phyloP scores from a whole-genome alignment of 257 asterid species.

The Petunia secreta region DNA sequence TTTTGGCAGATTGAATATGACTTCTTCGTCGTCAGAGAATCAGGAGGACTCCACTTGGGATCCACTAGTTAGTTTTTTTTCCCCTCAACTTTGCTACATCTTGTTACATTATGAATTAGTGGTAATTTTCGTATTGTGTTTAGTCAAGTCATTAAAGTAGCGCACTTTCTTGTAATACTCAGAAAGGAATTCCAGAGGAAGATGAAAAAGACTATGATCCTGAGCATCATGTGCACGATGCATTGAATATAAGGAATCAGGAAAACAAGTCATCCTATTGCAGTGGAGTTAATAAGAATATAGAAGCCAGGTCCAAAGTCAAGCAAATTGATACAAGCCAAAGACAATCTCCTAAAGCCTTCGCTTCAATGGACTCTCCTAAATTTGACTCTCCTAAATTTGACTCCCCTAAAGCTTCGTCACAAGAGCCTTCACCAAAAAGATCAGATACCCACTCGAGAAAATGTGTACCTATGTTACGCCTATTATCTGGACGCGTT shows the following conservation, averaged over 20 bases:
- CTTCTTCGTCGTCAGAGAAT: constrained; percentile 39
- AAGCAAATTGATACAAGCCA: constrained; percentile 33
- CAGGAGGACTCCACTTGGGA: constrained; percentile 52
- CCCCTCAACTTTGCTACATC: background rate
- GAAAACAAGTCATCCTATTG: constrained; percentile 37
- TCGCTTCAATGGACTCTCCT: constrained; percentile 58
- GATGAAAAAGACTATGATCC: constrained; percentile 44
- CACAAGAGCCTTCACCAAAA: constrained; percentile 53
- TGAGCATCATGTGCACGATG: constrained; percentile 20
- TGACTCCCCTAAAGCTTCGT: constrained; percentile 31
- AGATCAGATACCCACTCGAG: constrained; percentile 37
- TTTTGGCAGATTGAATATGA: constrained; percentile 47
- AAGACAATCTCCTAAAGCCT: constrained; percentile 46
- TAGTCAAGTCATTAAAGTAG: constrained; percentile 2
- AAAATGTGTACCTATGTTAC: constrained; percentile 51
- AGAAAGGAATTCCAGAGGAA: constrained; percentile 58
- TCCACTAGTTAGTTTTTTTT: constrained; percentile 46
- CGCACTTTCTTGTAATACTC: constrained; percentile 23
- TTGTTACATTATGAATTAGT: background rate
- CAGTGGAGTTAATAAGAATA: constrained; percentile 37
- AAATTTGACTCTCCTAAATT: constrained; percentile 20
- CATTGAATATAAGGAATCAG: constrained; percentile 33
- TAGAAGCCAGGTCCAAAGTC: constrained; percentile 38
- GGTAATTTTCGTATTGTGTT: background rate
- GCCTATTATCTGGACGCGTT: constrained; percentile 61